Conservation (phyloP, 257 asterid genomes). For the Solanum arcanum region DNA sequence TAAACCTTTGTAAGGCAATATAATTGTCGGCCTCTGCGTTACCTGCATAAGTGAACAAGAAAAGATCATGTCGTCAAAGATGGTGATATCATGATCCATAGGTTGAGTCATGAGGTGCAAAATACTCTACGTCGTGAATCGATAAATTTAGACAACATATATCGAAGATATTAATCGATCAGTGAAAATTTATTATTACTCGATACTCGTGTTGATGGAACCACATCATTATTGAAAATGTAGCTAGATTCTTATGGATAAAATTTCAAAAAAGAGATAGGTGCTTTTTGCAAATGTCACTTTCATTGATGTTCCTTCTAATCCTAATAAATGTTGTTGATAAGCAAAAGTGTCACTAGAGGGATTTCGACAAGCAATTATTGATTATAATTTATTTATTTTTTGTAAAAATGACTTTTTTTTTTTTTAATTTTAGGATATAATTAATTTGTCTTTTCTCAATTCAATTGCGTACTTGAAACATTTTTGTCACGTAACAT, state of each 20-base stretch:
- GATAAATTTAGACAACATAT: neutral
- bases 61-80: neutral
- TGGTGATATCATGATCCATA: neutral
- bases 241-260: neutral
- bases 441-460: neutral
- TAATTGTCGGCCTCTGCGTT: no score
- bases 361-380: neutral
- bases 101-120: neutral
- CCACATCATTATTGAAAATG: neutral
- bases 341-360: neutral
- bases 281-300: neutral
- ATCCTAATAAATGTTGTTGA: neutral
- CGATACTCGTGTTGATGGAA: rapidly evolving
- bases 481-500: neutral
- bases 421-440: neutral
- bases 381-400: neutral
- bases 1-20: neutral
- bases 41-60: neutral
- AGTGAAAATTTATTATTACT: neutral
- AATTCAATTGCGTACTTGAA: neutral
- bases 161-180: no score
- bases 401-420: neutral
- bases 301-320: neutral
- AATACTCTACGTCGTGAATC: neutral
- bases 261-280: neutral